Evolutionary conservation across 345 rosid genomes (phyloP), one percentile per base, ranked within the genome.

Genomic region (Hevea brasiliensis): DNA sequence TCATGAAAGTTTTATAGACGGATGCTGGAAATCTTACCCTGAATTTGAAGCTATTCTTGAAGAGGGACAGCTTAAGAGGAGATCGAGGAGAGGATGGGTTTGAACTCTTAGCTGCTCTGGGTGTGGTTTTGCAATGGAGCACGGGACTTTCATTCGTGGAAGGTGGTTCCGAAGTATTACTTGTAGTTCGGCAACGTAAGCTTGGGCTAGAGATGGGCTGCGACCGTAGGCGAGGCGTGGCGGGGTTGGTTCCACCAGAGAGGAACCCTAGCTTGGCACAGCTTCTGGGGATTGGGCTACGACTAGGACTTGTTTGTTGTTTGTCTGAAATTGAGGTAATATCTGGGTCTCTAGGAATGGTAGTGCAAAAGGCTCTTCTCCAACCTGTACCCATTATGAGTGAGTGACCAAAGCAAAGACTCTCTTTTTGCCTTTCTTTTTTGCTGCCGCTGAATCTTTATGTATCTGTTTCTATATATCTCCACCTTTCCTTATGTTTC

Each of bases 321-420:
- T 81, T 82, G 21, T 87, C 89, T 10, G 84, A 55, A 23, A 62
- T 73, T 1, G 60, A 58, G 10, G 74, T 27, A 4, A 80, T 26
- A 27, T 66, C 93, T 27, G 85, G 76, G 56, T 92, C 92, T 81
- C 87, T 82, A 17, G 90, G 86, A 24, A 88, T 82, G 18, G 94
- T 84, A 6, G 94, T 92, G 85, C 98, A 94, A 77, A 94, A 94
- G 23, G 98, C 98, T 83, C 92, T 88, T 76, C 98, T 90, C 98
- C 97, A 94, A 61, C 98, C 93, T 18, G 97, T 92, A 60, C 94
- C 96, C 98, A 92, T 94, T 57, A 69, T 74, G 10, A 61, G 53
- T 47, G 55, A 72, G 29, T 54, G 41, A 42, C 65, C 73, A 45
- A 72, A 29, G 32, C 5, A 18, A 9, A 47, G 51, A 47, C 51